These are phyloP conservation scores for Populus alba DNA, from an alignment of 345 rosid genomes.

Conservation along the genomic window DNA sequence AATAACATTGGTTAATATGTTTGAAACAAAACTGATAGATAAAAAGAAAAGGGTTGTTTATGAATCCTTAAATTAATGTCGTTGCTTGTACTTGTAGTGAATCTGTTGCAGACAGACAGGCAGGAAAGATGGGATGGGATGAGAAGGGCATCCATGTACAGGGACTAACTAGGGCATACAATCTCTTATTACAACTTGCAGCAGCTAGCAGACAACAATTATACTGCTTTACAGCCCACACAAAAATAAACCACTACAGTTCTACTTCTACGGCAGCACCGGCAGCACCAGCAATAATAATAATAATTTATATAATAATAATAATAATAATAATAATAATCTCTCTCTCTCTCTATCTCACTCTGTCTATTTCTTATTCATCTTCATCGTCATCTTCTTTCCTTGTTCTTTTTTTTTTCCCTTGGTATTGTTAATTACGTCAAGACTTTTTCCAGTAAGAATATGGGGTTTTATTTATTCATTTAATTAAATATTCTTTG, in stretches of 20 bases:
- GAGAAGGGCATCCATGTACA: slow-evolving; percentile 14
- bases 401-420: no score
- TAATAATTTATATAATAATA: no score
- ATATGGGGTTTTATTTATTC: neutral
- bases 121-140: slow-evolving; percentile 16
- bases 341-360: neutral
- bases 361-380: neutral
- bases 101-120: slow-evolving; percentile 21
- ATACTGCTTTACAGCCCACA: slow-evolving; percentile 56
- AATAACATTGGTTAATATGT: no score
- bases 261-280: neutral
- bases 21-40: no score
- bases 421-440: no score
- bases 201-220: slow-evolving; percentile 53
- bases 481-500: neutral
- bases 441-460: neutral
- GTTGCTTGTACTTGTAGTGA: neutral
- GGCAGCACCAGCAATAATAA: no score
- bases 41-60: neutral
- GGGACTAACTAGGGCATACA: slow-evolving; percentile 9
- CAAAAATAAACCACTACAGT: neutral
- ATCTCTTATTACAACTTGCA: slow-evolving; percentile 40
- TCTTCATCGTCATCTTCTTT: neutral
- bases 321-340: neutral
- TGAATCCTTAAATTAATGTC: neutral